phyloP scores from a whole-genome alignment of 2,329 filamentous ascomycete species.

The Acephala macrosclerotiorum region DNA sequence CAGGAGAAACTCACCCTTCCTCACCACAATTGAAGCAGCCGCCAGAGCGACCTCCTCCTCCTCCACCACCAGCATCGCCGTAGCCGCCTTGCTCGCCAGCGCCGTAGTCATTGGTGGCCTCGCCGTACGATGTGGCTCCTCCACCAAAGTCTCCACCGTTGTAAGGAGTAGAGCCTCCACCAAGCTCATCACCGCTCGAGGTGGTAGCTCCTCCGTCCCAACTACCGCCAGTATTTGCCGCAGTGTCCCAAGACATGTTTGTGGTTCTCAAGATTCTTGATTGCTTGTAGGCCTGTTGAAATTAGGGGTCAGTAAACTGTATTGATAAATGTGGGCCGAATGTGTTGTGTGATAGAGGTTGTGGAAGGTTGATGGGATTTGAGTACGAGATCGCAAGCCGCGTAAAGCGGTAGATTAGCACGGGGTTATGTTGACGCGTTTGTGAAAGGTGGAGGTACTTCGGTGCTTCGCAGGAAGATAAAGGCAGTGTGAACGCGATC shows the following conservation, averaged over 20 bases:
- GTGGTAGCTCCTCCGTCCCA: not conserved
- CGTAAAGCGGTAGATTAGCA: no score
- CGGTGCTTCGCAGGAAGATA: not conserved
- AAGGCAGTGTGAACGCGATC: not conserved
- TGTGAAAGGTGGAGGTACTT: not conserved
- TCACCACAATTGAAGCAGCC: conserved; percentile 53
- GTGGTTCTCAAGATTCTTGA: not conserved
- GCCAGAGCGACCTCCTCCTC: conserved; percentile 23
- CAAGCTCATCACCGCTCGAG: conserved; percentile 20
- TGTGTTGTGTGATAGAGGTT: no score
- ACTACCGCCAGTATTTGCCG: conserved; percentile 19
- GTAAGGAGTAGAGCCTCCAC: conserved; percentile 12
- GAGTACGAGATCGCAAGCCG: no score
- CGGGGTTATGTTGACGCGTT: not conserved
- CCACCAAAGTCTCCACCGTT: conserved; percentile 17
- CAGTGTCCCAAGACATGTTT: conserved; percentile 41
- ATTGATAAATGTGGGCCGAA: not conserved
- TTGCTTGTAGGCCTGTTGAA: not conserved
- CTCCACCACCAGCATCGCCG: conserved; percentile 19
- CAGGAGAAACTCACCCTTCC: conserved; percentile 62
- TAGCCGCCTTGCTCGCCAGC: conserved; percentile 20
- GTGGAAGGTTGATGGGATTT: no score
- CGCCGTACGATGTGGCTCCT: not conserved
- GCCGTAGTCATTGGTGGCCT: conserved; percentile 10
- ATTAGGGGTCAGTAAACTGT: not conserved